Percentiles rank a stretch among this genome's conserved stretches.
Conservation (phyloP, 306 rosid species). For the Prunus salicina region DNA sequence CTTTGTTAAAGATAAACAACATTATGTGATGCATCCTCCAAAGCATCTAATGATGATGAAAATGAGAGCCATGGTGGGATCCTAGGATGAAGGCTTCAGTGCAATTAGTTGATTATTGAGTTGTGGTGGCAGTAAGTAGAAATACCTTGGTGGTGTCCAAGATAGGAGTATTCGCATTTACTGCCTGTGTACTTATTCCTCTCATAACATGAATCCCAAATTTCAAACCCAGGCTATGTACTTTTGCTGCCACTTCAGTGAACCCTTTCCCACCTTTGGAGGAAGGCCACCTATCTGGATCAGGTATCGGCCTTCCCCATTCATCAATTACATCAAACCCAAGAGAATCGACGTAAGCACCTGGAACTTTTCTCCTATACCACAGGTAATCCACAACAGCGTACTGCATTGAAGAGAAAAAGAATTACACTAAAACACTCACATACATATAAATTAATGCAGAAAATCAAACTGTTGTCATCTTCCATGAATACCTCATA, state of each 20-base stretch:
- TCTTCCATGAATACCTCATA: slow-evolving; percentile 57
- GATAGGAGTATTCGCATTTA: slow-evolving; percentile 88
- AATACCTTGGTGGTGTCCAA: slow-evolving; percentile 66
- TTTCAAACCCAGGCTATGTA: slow-evolving; percentile 80
- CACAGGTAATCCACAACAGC: slow-evolving; percentile 96
- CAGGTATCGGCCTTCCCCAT: slow-evolving; percentile 95
- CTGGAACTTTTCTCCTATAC: slow-evolving; percentile 79
- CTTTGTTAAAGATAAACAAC: not conserved
- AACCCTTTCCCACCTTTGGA: slow-evolving; percentile 76
- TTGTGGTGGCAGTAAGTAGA: slow-evolving; percentile 8
- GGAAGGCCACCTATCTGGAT: slow-evolving; percentile 92
- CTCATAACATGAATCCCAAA: slow-evolving; percentile 98
- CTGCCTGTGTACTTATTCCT: slow-evolving; percentile 96
- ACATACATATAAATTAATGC: not conserved
- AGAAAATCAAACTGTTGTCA: not conserved
- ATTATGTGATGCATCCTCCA: not conserved
- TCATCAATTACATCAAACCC: slow-evolving; percentile 89
- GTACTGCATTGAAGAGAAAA: slow-evolving; percentile 51
- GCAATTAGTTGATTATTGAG: not conserved
- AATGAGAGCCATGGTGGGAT: slow-evolving; percentile 5
- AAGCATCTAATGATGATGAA: not conserved
- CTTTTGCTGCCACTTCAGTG: slow-evolving; percentile 61
- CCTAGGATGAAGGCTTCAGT: not conserved
- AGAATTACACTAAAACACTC: not conserved
- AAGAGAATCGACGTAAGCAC: slow-evolving; percentile 73